phyloP scores from a whole-genome alignment of 2,329 filamentous ascomycete species.

The Nigrospora sphaerica region DNA sequence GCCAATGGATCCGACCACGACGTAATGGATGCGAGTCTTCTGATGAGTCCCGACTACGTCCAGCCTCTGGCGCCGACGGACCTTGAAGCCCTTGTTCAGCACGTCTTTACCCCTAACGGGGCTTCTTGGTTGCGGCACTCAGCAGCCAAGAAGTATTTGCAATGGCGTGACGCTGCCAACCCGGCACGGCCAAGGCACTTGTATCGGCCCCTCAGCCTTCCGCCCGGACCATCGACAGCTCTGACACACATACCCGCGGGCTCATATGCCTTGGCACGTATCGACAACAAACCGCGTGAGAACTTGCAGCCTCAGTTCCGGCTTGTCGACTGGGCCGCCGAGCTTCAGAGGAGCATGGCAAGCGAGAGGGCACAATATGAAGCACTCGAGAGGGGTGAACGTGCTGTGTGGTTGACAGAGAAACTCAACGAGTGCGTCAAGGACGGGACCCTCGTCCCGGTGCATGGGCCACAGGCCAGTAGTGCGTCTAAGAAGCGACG shows the following conservation, averaged over 20 bases:
- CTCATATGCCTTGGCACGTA: constrained; percentile 38
- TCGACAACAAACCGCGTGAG: constrained; percentile 36
- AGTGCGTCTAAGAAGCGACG: neutral
- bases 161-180: constrained; percentile 48
- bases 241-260: constrained; percentile 30
- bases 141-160: constrained; percentile 73
- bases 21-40: constrained; percentile 82
- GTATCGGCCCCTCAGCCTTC: constrained; percentile 23
- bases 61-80: constrained; percentile 75
- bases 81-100: constrained; percentile 59
- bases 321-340: constrained; percentile 74
- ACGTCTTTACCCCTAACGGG: constrained; percentile 71
- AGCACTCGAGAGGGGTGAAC: constrained; percentile 51
- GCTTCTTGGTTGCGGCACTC: constrained; percentile 76
- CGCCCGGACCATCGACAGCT: constrained; percentile 28
- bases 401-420: constrained; percentile 63
- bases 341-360: constrained; percentile 68
- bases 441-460: constrained; percentile 54
- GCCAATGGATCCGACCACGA: constrained; percentile 65
- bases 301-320: constrained; percentile 42
- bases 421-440: constrained; percentile 58
- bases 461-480: constrained; percentile 12
- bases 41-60: constrained; percentile 89
- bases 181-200: constrained; percentile 21
- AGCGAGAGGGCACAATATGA: constrained; percentile 68